Base-by-base conservation (phyloP, 345 rosid genomes). In the Gossypium australe region DNA sequence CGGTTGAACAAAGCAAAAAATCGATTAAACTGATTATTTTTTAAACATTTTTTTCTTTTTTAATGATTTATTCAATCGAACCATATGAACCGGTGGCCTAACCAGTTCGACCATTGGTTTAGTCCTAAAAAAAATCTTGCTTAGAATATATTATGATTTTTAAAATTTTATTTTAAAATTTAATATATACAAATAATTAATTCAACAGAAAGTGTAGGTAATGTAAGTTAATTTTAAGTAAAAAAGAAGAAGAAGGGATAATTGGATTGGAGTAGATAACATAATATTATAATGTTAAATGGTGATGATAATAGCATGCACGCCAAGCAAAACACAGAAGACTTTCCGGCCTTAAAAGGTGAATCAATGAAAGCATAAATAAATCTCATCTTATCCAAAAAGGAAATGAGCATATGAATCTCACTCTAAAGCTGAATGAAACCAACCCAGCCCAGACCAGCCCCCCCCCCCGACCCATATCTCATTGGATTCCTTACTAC, bases 341-440 rank as follows among this genome's bases (percentile, higher is more conserved):
- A 12, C 27, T 57, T 22, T 57, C 14, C 29, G 27, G 14, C 61
- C 61, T 20, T 9, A 56, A 22, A 57, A 57, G 29, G 11, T 57
- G 29, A 57, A 57, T 84, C 84, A 71, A 18, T 20, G 82, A 81
- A 34, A 77, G 84, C 76, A 81, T 78, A 82, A 80, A 81, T 79
- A 82, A 80, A 81, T 76, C 73, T 80, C 84, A 80, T 82, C 89
- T 85, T 82, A 82, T 80, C 87, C 66, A 72, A 72, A 88, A 81
- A 67, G 80, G 78, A 81, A 83, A 79, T 53, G 25, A 76, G 67
- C 72, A 56, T 56, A 16, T 86, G 92, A 85, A 85, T 88, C 87
- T 87, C 82, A 65, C 80, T 77, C 76, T 66, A 79, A 85, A 80
- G 83, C 78, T 49, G 47, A 73, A 67, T 78, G 83, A 69, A 34